A percentile compares a stretch with the other conserved stretches of the same genome.
Conservation (phyloP, 495 filamentous ascomycete genomes). For the Hypoxylon subgilvum region DNA sequence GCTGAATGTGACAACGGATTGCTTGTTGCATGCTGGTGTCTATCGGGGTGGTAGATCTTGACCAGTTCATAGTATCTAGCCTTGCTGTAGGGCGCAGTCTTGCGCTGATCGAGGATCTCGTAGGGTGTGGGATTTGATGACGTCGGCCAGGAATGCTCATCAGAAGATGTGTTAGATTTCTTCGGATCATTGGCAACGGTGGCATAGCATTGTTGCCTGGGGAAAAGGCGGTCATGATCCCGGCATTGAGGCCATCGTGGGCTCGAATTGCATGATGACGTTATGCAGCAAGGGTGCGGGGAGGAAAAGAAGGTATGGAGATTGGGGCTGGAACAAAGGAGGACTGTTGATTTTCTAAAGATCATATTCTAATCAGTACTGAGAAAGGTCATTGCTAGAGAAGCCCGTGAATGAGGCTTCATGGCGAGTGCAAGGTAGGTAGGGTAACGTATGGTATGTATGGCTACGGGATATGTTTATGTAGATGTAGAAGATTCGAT, state of each 20-base stretch:
- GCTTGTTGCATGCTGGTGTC: slow-evolving; percentile 51
- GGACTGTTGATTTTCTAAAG: slow-evolving; percentile 41
- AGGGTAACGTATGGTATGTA: too few species aligned
- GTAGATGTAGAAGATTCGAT: background rate
- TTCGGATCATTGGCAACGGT: slow-evolving; percentile 39
- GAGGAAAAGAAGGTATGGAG: slow-evolving; percentile 23
- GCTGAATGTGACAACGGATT: slow-evolving; percentile 60
- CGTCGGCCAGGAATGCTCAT: slow-evolving; percentile 49
- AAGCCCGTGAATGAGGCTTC: slow-evolving; percentile 28
- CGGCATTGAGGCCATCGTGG: slow-evolving; percentile 13
- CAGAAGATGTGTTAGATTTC: slow-evolving; percentile 40
- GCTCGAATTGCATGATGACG: slow-evolving; percentile 41
- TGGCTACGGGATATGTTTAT: background rate
- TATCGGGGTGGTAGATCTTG: slow-evolving; percentile 95
- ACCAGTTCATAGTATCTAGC: slow-evolving; percentile 84
- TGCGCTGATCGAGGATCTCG: slow-evolving; percentile 76
- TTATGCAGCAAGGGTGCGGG: slow-evolving; percentile 26
- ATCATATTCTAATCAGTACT: slow-evolving; percentile 40
- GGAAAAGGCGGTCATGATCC: background rate
- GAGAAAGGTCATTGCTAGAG: slow-evolving; percentile 24
- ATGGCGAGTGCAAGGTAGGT: slow-evolving; percentile 10
- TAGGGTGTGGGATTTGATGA: slow-evolving; percentile 77
- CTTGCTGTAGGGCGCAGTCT: slow-evolving; percentile 76
- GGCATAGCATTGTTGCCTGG: slow-evolving; percentile 40
- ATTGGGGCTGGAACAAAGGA: slow-evolving; percentile 37